Evolutionary conservation across 2,329 filamentous ascomycete genomes (phyloP).

Genomic region (Xylariaceae sp.): DNA sequence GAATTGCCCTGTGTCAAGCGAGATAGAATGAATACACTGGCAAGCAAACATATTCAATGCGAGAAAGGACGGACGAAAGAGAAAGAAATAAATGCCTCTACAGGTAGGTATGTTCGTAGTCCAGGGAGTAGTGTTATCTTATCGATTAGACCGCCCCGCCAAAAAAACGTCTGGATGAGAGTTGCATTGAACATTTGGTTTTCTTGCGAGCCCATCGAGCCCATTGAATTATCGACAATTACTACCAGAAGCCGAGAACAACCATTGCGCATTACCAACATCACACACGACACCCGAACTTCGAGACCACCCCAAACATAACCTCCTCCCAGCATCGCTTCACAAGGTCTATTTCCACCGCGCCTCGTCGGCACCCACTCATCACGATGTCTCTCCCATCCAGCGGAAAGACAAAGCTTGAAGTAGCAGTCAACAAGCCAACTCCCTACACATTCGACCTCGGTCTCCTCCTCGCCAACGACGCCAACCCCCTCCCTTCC

Average conservation of each 20-base stretch:
- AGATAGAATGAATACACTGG: no score
- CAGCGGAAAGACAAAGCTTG: conserved; percentile 25
- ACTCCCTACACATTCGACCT: conserved; percentile 32
- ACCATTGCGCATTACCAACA: not conserved
- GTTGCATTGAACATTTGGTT: not conserved
- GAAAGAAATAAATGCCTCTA: no score
- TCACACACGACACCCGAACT: not conserved
- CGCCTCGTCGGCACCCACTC: not conserved
- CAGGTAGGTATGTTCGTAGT: no score
- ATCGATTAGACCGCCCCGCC: not conserved
- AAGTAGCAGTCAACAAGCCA: conserved; percentile 27
- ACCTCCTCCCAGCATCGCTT: not conserved
- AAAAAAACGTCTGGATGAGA: not conserved
- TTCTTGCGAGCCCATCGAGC: not conserved
- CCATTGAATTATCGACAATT: not conserved
- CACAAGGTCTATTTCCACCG: not conserved
- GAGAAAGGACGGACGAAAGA: no score
- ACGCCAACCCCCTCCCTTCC: conserved; percentile 66
- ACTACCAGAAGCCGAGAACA: not conserved
- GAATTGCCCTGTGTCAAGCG: no score
- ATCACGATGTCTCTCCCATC: conserved; percentile 21
- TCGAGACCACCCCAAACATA: not conserved
- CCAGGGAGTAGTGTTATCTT: not conserved
- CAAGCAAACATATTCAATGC: no score
- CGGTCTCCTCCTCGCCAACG: conserved; percentile 77